Conservation (phyloP, 169 alveolate genomes). For the Plasmodium coatneyi region DNA sequence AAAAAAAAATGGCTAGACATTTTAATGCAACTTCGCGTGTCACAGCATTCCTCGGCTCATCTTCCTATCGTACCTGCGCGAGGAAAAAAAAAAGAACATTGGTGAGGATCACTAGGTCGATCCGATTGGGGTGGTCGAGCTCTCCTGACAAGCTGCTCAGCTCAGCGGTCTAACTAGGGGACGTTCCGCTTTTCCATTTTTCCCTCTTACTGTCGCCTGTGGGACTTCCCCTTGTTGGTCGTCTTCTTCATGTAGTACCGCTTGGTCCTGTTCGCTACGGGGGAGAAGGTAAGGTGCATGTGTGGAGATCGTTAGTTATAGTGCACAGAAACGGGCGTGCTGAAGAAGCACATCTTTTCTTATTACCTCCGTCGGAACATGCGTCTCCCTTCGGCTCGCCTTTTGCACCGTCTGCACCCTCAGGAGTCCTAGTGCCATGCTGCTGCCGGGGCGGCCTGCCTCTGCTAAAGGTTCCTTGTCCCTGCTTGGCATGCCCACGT, state of each 20-base stretch:
- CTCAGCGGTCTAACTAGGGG: background rate
- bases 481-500: background rate
- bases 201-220: conserved; percentile 33
- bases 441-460: background rate
- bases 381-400: background rate
- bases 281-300: background rate
- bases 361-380: background rate
- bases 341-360: background rate
- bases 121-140: background rate
- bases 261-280: conserved; percentile 18
- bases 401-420: background rate
- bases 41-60: conserved; percentile 64
- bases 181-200: background rate
- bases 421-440: background rate
- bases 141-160: background rate
- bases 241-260: conserved; percentile 37
- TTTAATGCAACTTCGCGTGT: background rate
- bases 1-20: background rate
- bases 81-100: background rate
- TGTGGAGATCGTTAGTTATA: too few relatives aligned
- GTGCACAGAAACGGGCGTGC: background rate
- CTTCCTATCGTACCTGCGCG: conserved; percentile 50
- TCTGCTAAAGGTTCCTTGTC: background rate
- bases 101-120: background rate
- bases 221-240: conserved; percentile 39